Evolutionary conservation across 345 rosid species (phyloP), one percentile per base, ranked within the genome.

Genomic region (Dipteronia sinensis): DNA sequence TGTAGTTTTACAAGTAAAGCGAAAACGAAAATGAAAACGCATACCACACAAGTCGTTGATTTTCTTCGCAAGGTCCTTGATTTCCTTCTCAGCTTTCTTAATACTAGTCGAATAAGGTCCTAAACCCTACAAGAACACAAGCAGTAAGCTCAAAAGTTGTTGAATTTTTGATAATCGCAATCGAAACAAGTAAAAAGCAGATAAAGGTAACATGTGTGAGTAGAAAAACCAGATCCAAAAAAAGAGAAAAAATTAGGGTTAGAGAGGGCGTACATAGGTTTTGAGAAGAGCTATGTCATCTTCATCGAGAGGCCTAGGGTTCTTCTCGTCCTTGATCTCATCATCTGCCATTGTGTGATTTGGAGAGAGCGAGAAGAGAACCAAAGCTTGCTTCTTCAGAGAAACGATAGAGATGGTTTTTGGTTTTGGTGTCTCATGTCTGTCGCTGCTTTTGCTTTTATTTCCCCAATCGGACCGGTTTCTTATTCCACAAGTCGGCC

Each of bases 241-340:
- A 38, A 16, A 22, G 38, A 66, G 29, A 34, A 34, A 5, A 4
- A 31, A 34, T n/a, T 75, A 72, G 70, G 75, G 77, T 68, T 71
- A 20, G 0, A 15, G 13, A 25, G 10, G 40, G 10, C 76, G 49
- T 89, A 93, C 98, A 46, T 95, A 95, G 72, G 97, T 95, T 77
- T 95, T 95, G 82, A 95, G 98, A 38, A 95, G 94, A 55, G 98
- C 98, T 64, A 95, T 91, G 58, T 95, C 98, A 76, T 91, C 98
- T 80, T 93, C 98, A 27, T 91, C 98, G 20, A 91, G 94, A 16
- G 97, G 98, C 1, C 87, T 90, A 27, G 95, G 95, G 76, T 91
- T 91, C 90, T 92, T 95, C 94, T 93, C 97, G 78, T 93, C 97
- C 86, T 90, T 87, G 78, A 89, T 79, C 72, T 90, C 94, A 0